Evolutionary conservation across 1,284 basidiomycete species (phyloP).

Genomic region (Cryptococcus deneoformans): DNA sequence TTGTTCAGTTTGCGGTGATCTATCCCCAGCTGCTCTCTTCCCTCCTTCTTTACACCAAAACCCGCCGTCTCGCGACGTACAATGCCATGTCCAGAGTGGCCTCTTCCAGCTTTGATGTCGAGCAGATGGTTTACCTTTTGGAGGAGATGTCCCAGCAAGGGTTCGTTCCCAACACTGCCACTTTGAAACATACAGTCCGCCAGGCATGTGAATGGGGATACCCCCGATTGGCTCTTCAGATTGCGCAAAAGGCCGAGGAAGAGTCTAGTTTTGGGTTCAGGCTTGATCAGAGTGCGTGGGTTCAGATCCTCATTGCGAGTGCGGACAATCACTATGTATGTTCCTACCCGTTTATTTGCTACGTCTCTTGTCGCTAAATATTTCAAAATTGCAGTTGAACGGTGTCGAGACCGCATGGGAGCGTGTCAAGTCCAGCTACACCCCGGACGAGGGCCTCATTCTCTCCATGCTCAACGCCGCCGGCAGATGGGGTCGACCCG

Average conservation of each 20-base stretch:
- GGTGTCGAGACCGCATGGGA: conserved; percentile 66
- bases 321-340: conserved; percentile 30
- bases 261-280: conserved; percentile 8
- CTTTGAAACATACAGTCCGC: conserved; percentile 20
- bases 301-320: conserved; percentile 34
- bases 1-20: conserved; percentile 15
- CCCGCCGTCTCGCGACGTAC: conserved; percentile 17
- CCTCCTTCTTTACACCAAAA: conserved; percentile 20
- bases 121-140: conserved; percentile 28
- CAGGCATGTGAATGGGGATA: conserved; percentile 31
- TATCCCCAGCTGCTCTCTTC: conserved; percentile 34
- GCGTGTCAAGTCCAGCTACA: conserved; percentile 58
- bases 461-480: conserved; percentile 67
- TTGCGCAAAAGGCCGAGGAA: conserved; percentile 22
- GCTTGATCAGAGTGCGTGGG: conserved; percentile 22
- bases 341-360: not conserved
- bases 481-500: conserved; percentile 64
- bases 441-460: conserved; percentile 72
- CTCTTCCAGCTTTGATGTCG: conserved; percentile 15
- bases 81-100: conserved; percentile 20
- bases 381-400: conserved; percentile 54
- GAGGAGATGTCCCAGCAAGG: conserved; percentile 31
- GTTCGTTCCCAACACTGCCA: conserved; percentile 9
- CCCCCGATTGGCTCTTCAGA: conserved; percentile 34
- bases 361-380: not conserved